Evolutionary conservation across 169 alveolate species (phyloP).

Genomic region (Plasmodium gonderi): DNA sequence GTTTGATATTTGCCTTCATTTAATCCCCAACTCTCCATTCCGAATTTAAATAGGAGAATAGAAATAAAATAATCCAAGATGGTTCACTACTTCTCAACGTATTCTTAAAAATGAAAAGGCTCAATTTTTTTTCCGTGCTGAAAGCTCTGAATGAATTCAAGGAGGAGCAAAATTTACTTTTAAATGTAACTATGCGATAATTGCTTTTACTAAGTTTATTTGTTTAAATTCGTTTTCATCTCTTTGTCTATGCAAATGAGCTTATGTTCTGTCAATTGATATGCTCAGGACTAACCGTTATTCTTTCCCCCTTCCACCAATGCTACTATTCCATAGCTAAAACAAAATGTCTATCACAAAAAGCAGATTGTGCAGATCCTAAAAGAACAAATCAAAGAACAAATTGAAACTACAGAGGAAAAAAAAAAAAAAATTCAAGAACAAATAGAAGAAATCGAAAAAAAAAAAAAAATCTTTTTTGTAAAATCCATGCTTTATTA

Average conservation of each 20-base stretch:
- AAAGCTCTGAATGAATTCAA: slow-evolving; percentile 38
- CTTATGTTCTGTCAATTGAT: too few species aligned
- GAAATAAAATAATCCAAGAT: slow-evolving; percentile 58
- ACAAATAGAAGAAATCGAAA: slow-evolving; percentile 37
- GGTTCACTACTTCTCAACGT: slow-evolving; percentile 37
- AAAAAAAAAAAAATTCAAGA: slow-evolving; percentile 19
- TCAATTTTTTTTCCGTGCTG: slow-evolving; percentile 25
- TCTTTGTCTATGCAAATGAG: too few species aligned
- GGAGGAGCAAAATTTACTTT: slow-evolving; percentile 35
- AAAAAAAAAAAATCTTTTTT: slow-evolving; percentile 54
- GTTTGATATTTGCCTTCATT: background rate
- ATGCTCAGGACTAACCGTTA: background rate
- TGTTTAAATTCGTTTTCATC: too few species aligned
- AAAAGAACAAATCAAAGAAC: slow-evolving; percentile 58
- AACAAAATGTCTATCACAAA: slow-evolving; percentile 62
- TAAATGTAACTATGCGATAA: background rate
- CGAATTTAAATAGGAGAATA: slow-evolving; percentile 21
- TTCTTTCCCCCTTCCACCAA: background rate
- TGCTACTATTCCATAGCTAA: background rate
- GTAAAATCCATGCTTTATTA: slow-evolving; percentile 69
- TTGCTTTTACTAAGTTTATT: too few species aligned
- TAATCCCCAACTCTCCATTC: background rate
- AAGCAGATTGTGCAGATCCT: slow-evolving; percentile 58
- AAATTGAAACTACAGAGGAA: slow-evolving; percentile 38
- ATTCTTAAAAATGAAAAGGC: slow-evolving; percentile 31